Evolutionary conservation across 2,329 filamentous ascomycete genomes (phyloP), one percentile per base, ranked within the genome.

Genomic region (Claviceps purpurea): DNA sequence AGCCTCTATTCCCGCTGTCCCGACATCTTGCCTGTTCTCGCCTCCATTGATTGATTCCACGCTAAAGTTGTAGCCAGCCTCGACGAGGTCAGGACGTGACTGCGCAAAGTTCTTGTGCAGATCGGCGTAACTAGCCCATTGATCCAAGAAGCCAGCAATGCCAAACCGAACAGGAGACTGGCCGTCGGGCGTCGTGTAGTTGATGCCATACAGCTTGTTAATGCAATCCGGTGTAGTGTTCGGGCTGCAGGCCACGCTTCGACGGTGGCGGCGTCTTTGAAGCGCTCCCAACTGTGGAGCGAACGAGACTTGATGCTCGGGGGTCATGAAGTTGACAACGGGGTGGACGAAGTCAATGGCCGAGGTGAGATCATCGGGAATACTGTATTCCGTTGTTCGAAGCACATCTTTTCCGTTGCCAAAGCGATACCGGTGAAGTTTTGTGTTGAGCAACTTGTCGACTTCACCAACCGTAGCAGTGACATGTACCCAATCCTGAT

Each of bases 81-180:
- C 54, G n/a, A 64, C 60, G 20, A 73, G 62, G 5, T 65, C 60
- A 2, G 72, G 68, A 1, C 64, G 61, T 49, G 68, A 63, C 3
- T 58, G 60, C 26, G 59, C 54, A 26, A 73, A 62, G 53, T 74
- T 77, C 2, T 59, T 50, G 14, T 61, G 50, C 6, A 71, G 64
- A 56, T 77, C 74, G 4, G 61, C 52, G 53, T 72, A 66, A 56
- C 70, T 73, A 58, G 70, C 67, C 56, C 70, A 72, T 56, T 77
- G 62, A 18, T 74, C 72, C 0, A 77, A 67, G 59, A 77, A 77
- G 7, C 75, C 74, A 1, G 72, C 72, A 22, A 77, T 64, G 30
- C 70, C 74, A 47, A 75, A 62, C 0, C 69, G 67, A 7, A 69
- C 67, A 0, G 62, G 60, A 1, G 71, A 70, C 3, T 48, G 60